Percentiles rank a stretch among this genome's conserved stretches.
Conservation (phyloP, 2,329 filamentous ascomycete genomes). For the Magnaporthiopsis poae region DNA sequence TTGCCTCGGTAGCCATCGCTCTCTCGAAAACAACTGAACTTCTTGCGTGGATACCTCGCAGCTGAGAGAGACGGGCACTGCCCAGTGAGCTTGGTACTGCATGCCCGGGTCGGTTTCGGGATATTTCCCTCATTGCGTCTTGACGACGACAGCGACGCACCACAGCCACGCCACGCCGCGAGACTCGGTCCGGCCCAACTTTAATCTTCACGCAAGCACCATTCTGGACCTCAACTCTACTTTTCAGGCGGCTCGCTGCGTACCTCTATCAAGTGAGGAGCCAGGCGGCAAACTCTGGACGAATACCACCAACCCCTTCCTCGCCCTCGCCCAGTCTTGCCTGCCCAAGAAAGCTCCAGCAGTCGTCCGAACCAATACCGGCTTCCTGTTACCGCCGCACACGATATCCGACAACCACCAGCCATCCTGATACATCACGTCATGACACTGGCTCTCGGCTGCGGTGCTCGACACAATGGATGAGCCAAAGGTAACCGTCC, state of each 20-base stretch:
- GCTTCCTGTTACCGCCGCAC: not conserved
- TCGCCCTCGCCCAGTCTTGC: not conserved
- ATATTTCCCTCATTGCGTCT: not conserved
- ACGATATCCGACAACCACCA: not conserved
- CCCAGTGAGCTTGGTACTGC: not conserved
- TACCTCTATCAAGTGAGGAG: too few relatives aligned
- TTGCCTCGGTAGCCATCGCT: not conserved
- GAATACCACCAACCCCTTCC: not conserved
- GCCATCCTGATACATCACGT: not conserved
- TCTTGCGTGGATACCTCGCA: not conserved
- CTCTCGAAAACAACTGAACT: not conserved
- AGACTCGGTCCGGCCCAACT: not conserved
- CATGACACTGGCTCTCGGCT: constrained; percentile 3
- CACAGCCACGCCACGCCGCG: not conserved
- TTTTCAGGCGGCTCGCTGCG: too few relatives aligned
- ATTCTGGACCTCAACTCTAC: not conserved
- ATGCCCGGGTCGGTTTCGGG: not conserved
- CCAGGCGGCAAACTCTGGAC: not conserved
- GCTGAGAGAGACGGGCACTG: not conserved
- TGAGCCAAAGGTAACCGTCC: constrained; percentile 16
- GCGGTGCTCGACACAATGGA: constrained; percentile 9
- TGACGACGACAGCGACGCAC: not conserved
- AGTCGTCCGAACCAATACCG: not conserved
- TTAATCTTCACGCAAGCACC: not conserved
- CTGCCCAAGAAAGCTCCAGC: not conserved